Conservation (phyloP, 192 early-diverging fungal species). For the Backusella australiensis region DNA sequence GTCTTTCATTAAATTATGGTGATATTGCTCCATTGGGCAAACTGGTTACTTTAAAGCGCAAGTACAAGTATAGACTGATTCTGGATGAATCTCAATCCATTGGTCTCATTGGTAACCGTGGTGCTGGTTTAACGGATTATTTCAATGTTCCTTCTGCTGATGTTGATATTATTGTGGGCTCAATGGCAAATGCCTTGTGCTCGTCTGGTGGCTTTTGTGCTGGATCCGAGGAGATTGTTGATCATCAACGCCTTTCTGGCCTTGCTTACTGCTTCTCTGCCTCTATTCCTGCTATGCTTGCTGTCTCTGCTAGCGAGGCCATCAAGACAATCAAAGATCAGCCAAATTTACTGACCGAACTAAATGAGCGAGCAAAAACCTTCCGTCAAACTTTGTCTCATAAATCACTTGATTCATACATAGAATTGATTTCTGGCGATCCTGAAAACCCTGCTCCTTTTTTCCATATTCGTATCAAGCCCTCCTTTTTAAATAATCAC, state of each 20-base stretch:
- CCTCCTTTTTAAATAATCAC: conserved; percentile 30
- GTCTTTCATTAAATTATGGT: conserved; percentile 83
- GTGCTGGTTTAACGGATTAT: conserved; percentile 88
- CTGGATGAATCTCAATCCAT: conserved; percentile 92
- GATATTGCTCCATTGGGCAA: conserved; percentile 82
- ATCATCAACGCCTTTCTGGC: conserved; percentile 91
- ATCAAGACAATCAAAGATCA: conserved; percentile 60
- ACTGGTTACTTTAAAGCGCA: conserved; percentile 75
- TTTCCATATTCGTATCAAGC: conserved; percentile 70
- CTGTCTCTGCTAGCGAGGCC: conserved; percentile 85
- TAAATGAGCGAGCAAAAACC: conserved; percentile 62
- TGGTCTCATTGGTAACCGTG: conserved; percentile 85
- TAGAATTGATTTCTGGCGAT: conserved; percentile 13
- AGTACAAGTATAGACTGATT: conserved; percentile 96
- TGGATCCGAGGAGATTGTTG: conserved; percentile 80
- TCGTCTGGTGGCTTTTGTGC: conserved; percentile 93
- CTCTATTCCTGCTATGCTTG: conserved; percentile 89
- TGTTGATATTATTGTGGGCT: conserved; percentile 88
- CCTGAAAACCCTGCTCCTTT: conserved; percentile 54
- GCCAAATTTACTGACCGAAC: conserved; percentile 44
- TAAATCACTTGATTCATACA: conserved; percentile 24
- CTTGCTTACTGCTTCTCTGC: conserved; percentile 93
- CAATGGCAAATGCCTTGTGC: conserved; percentile 77
- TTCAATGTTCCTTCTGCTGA: conserved; percentile 52
- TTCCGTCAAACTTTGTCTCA: conserved; percentile 47